Evolutionary conservation across 345 rosid genomes (phyloP).

Genomic region (Brassica napus): Da-Ae NC_063448.1:2515501-2516000

Average conservation of each 20-base stretch:
- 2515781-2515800: slow-evolving; percentile 18
- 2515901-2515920: slow-evolving; percentile 1
- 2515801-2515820: slow-evolving; percentile 42
- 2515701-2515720: neutral
- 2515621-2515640: neutral
- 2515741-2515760: neutral
- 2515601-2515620: too few species aligned
- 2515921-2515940: slow-evolving; percentile 16
- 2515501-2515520: slow-evolving; percentile 76
- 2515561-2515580: slow-evolving; percentile 22
- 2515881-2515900: slow-evolving; percentile 34
- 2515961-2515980: neutral
- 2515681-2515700: neutral
- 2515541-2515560: slow-evolving; percentile 90
- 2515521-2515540: slow-evolving; percentile 95
- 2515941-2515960: slow-evolving; percentile 52
- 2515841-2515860: slow-evolving; percentile 47
- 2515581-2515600: neutral
- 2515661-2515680: slow-evolving; percentile 5
- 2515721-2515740: neutral
- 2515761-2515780: slow-evolving; percentile 29
- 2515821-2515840: slow-evolving; percentile 49
- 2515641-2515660: neutral
- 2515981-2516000: slow-evolving; percentile 21
- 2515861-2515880: slow-evolving; percentile 40